These are phyloP conservation scores for Malassezia psittaci DNA, from an alignment of 1,284 basidiomycete genomes.

Conservation along the genomic window DNA sequence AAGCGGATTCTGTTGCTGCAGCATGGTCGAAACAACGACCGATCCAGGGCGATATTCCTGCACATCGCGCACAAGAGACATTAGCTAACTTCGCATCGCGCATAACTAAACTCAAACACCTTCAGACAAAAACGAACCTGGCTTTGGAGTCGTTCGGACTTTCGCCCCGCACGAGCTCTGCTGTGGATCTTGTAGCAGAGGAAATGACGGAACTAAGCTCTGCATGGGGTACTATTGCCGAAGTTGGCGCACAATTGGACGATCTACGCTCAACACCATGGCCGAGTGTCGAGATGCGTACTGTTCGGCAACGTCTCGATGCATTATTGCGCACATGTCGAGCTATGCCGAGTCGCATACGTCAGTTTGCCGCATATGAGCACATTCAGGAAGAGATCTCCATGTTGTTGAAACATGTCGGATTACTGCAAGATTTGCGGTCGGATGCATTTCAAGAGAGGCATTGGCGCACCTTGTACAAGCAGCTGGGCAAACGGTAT, in stretches of 20 bases:
- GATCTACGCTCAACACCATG: slow-evolving; percentile 81
- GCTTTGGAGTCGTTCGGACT: slow-evolving; percentile 95
- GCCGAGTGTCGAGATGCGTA: slow-evolving; percentile 76
- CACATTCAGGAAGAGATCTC: slow-evolving; percentile 86
- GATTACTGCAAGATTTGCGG: slow-evolving; percentile 80
- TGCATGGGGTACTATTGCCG: slow-evolving; percentile 96
- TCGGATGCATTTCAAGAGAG: slow-evolving; percentile 94
- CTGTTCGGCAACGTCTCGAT: slow-evolving; percentile 87
- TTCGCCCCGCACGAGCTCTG: slow-evolving; percentile 77
- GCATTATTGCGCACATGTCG: slow-evolving; percentile 76
- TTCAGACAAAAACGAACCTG: slow-evolving; percentile 81
- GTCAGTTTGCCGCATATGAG: slow-evolving; percentile 97
- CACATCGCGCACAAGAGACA: slow-evolving; percentile 86
- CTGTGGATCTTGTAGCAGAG: slow-evolving; percentile 83
- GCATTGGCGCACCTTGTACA: slow-evolving; percentile 97
- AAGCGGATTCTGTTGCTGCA: slow-evolving; percentile 61
- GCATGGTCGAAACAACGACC: slow-evolving; percentile 96
- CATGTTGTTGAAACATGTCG: slow-evolving; percentile 76
- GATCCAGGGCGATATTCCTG: slow-evolving; percentile 87
- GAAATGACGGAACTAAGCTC: slow-evolving; percentile 91
- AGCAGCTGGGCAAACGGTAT: slow-evolving; percentile 57
- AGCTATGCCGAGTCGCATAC: slow-evolving; percentile 97
- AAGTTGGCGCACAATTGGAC: slow-evolving; percentile 85
- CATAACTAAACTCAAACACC: slow-evolving; percentile 75
- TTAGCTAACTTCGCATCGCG: slow-evolving; percentile 89